These are phyloP conservation scores for Mycena crocata DNA, from an alignment of 768 basidiomycete genomes.

Conservation along the genomic window DNA sequence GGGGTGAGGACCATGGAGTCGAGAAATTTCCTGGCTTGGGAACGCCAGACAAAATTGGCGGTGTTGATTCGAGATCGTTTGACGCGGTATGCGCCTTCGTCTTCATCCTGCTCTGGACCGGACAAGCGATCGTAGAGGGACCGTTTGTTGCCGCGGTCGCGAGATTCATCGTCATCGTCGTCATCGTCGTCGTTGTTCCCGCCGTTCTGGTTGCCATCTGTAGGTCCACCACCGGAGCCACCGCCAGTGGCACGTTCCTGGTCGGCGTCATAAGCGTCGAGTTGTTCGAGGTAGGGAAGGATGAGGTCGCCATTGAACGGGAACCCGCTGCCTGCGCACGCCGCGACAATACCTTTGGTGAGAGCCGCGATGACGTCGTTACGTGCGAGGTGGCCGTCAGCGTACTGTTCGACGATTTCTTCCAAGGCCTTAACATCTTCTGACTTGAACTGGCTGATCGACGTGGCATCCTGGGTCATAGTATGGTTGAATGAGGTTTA, in stretches of 20 bases:
- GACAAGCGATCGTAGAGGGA: neutral
- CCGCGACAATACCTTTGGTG: neutral
- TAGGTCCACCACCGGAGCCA: neutral
- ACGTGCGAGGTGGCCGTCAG: neutral
- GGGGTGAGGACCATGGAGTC: constrained; percentile 12
- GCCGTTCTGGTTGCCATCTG: neutral
- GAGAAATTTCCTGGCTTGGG: constrained; percentile 2
- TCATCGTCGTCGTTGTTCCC: neutral
- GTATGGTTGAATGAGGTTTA: no score
- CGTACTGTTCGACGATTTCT: constrained; percentile 2
- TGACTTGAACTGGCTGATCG: no score
- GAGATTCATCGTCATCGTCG: neutral
- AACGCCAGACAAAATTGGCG: neutral
- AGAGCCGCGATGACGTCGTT: neutral
- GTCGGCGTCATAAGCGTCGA: neutral
- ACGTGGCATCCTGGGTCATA: no score
- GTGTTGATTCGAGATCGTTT: neutral
- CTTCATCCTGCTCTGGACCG: neutral
- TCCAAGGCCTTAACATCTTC: neutral
- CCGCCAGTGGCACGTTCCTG: neutral
- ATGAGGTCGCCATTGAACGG: neutral
- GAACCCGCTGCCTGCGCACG: neutral
- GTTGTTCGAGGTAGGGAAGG: neutral
- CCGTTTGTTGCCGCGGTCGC: neutral
- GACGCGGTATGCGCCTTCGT: neutral